Evolutionary conservation across 352 stramenopile species (phyloP).

Genomic region (Discostella stelligera): DNA sequence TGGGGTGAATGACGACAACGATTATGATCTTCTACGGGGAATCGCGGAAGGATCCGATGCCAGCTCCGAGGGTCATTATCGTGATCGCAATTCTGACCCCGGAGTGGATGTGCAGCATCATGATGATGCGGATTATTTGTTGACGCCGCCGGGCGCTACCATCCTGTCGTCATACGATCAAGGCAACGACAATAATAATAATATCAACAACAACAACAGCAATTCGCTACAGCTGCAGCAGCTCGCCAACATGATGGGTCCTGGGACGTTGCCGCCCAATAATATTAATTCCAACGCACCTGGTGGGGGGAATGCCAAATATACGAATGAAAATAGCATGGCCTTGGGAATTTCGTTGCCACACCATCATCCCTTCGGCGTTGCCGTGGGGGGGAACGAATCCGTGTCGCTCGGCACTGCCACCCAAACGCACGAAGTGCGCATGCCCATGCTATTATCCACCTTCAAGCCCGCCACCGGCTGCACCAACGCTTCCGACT

Average conservation of each 20-base stretch:
- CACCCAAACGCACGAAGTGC: constrained; percentile 77
- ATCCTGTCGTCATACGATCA: background rate
- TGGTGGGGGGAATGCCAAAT: background rate
- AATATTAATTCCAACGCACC: too few relatives aligned
- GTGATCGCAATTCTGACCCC: constrained; percentile 33
- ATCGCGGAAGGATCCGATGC: constrained; percentile 16
- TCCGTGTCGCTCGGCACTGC: constrained; percentile 62
- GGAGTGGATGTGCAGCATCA: constrained; percentile 22
- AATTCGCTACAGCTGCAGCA: background rate
- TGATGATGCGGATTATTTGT: constrained; percentile 19
- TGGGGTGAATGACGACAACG: background rate
- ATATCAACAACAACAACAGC: background rate
- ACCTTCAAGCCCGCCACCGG: constrained; percentile 81
- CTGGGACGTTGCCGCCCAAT: too few relatives aligned
- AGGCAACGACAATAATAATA: background rate
- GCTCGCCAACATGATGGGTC: background rate
- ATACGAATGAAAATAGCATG: background rate
- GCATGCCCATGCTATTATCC: constrained; percentile 76
- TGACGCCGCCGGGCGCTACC: background rate
- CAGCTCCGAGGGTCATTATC: constrained; percentile 30
- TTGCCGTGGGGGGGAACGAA: constrained; percentile 12
- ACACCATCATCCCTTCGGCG: background rate
- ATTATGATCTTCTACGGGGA: background rate
- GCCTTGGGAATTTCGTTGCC: background rate
- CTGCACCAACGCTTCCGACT: constrained; percentile 80